Evolutionary conservation across 2,329 filamentous ascomycete genomes (phyloP).

Genomic region (Colletotrichum phormii): DNA sequence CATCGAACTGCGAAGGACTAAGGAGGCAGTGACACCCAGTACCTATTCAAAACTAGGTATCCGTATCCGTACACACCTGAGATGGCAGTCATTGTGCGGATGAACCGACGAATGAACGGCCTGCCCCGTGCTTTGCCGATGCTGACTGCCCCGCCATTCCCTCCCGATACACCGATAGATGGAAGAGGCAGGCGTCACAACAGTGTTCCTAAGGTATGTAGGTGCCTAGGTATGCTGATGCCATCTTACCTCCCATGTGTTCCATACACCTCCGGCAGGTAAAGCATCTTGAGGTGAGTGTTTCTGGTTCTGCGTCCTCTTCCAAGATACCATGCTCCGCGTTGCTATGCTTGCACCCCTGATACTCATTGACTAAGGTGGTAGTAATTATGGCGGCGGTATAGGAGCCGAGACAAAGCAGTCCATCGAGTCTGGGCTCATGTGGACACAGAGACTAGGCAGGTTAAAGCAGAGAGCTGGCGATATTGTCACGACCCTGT

Average conservation of each 20-base stretch:
- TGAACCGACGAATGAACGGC: slow-evolving; percentile 20
- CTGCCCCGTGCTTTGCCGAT: neutral
- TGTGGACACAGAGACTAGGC: too few relatives aligned
- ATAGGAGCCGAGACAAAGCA: neutral
- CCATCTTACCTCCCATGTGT: too few relatives aligned
- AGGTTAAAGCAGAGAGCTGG: too few relatives aligned
- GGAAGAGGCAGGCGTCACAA: neutral
- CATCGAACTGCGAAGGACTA: neutral
- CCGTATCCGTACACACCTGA: too few relatives aligned
- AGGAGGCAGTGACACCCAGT: too few relatives aligned
- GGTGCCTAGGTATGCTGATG: too few relatives aligned
- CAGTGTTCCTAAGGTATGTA: too few relatives aligned
- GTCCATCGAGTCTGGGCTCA: too few relatives aligned
- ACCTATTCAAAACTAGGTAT: too few relatives aligned
- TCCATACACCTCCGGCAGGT: too few relatives aligned
- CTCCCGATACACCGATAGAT: neutral
- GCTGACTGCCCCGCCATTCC: neutral
- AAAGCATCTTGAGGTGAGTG: neutral
- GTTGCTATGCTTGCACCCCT: neutral
- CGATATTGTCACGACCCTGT: neutral
- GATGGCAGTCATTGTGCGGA: neutral
- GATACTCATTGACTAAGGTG: neutral
- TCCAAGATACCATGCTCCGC: neutral
- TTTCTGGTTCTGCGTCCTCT: neutral
- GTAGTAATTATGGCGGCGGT: neutral